These are phyloP conservation scores for Paraphoma sp. DNA, from an alignment of 2,329 filamentous ascomycete species.

Conservation along the genomic window DNA sequence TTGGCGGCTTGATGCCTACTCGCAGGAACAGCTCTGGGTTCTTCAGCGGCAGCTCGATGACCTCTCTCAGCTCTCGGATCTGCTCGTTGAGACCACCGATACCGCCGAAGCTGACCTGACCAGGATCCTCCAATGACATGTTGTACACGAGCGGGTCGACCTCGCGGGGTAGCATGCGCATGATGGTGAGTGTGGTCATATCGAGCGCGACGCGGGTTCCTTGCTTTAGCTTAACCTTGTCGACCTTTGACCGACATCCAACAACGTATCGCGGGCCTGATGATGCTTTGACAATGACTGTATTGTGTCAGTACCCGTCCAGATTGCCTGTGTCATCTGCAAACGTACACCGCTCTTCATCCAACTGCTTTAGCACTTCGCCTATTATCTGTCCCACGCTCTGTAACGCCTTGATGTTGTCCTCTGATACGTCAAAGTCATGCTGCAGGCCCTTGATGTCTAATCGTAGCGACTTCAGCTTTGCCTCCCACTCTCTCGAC, in stretches of 20 bases:
- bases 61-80: constrained; percentile 95
- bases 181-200: constrained; percentile 99
- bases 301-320: constrained; percentile 17
- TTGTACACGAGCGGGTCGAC: constrained; percentile 99
- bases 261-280: constrained; percentile 97
- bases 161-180: constrained; percentile 98
- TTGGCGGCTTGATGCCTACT: constrained; percentile 98
- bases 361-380: constrained; percentile 97
- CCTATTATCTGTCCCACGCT: constrained; percentile 99
- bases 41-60: constrained; percentile 97
- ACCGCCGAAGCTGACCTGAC: constrained; percentile 95
- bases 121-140: constrained; percentile 98
- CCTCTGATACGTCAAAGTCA: constrained; percentile 95
- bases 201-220: constrained; percentile 96
- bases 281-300: constrained; percentile 98
- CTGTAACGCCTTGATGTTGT: constrained; percentile 99
- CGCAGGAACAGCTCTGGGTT: constrained; percentile 97
- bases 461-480: constrained; percentile 90
- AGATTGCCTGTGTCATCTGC: background rate
- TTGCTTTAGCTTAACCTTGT: constrained; percentile 96
- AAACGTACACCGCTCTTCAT: constrained; percentile 93
- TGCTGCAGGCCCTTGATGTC: constrained; percentile 96
- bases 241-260: constrained; percentile 96
- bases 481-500: constrained; percentile 97
- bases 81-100: constrained; percentile 98